Conservation (phyloP, 371 early-diverging fungal species). For the Amoeboradix gromovi region DNA sequence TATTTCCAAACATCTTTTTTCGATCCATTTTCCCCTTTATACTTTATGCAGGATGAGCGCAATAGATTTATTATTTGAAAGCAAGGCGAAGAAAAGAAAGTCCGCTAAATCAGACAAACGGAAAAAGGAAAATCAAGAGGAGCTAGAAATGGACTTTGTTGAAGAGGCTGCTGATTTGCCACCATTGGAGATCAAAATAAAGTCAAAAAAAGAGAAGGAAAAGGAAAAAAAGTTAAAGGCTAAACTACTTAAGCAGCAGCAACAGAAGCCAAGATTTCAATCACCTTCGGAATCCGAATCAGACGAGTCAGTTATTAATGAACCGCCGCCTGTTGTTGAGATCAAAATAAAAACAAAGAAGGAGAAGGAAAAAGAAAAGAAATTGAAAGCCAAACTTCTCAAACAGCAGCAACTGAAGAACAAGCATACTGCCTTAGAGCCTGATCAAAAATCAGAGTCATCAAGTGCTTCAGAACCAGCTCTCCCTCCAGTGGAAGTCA, state of each 20-base stretch:
- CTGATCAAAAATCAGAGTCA: constrained; percentile 4
- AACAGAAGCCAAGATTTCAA: constrained; percentile 7
- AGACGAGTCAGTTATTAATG: not conserved
- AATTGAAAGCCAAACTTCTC: constrained; percentile 17
- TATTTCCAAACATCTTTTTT: no score
- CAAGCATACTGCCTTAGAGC: constrained; percentile 3
- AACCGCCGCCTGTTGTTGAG: not conserved
- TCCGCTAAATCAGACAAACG: not conserved
- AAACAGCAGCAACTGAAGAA: constrained; percentile 30
- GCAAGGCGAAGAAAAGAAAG: not conserved
- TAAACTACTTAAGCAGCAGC: constrained; percentile 12
- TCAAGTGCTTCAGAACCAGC: constrained; percentile 12
- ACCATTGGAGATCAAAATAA: constrained; percentile 6
- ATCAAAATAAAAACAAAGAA: constrained; percentile 12
- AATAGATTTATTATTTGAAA: not conserved
- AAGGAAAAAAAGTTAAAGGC: constrained; percentile 18
- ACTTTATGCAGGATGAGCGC: no score
- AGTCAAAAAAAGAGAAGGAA: constrained; percentile 24
- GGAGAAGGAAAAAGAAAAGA: constrained; percentile 14
- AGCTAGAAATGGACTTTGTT: no score
- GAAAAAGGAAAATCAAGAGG: no score
- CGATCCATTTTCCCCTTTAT: no score
- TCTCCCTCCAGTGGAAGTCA: no score
- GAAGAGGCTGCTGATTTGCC: constrained; percentile 4
- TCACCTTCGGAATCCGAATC: not conserved